Evolutionary conservation across 768 basidiomycete genomes (phyloP), one percentile per base, ranked within the genome.

Genomic region (Mycena belliarum): DNA sequence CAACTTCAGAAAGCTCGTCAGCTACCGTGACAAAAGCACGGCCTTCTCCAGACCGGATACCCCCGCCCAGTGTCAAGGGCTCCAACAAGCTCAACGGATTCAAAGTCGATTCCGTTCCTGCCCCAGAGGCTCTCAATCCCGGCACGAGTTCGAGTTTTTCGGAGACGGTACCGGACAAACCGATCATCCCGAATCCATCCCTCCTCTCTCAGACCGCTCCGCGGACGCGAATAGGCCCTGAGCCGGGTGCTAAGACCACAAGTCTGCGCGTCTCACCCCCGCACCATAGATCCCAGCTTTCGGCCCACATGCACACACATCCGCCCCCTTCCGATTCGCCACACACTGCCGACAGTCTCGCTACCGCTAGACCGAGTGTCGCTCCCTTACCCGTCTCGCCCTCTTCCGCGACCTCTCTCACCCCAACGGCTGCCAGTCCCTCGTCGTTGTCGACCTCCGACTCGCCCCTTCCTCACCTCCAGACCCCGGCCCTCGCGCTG

Each of bases 131-230:
- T 11, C 35, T n/a, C 9, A 38, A 32, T 15, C 14, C 49, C 16
- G 47, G 42, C 33, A 14, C 33, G 16, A 29, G 43, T 43, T 29
- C 18, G n/a, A 49, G 10, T 55, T 26, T 26, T 8, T 16, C 44
- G 38, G 63, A 60, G 38, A 26, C 60, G 24, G 65, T 60, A 46
- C 52, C 65, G 21, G 52, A 53, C 24, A 55, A 46, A 23, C 10
- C 25, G 12, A 6, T 48, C 43, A 43, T 60, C n/a, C 48, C 69
- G 25, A 75, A 72, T 24, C 76, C 80, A 21, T 88, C 86, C 16
- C 75, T 88, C 24, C 78, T 88, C 35, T 84, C 84, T n/a, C 84
- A 82, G 61, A 87, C 86, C 9, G 86, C 86, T 5, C 85, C 85
- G 26, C 65, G 57, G 7, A 48, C 66, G 52, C 69, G 75, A 44